Base-by-base conservation (phyloP, 1,284 basidiomycete genomes). In the Rhodotorula glutinis region DNA sequence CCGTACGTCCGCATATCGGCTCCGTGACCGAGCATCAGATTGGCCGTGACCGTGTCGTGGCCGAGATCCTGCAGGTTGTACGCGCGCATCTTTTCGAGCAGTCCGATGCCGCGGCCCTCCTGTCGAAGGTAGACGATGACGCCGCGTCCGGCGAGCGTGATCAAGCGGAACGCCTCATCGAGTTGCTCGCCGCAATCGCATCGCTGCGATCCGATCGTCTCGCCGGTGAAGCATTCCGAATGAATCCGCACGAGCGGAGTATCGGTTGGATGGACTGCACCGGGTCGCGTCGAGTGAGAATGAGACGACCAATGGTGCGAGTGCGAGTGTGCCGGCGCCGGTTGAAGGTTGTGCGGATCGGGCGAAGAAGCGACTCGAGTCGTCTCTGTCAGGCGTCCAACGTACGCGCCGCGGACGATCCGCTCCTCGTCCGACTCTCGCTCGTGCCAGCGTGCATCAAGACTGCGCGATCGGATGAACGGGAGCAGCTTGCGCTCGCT, bases 111-210 rank as follows among this genome's bases (percentile, higher is more conserved):
- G 25, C 96, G 87, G n/a, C 96, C 96, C 79, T 99, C 96, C 79
- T 99, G 96, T 21, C 96, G 88, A 71, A 99, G 86, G 80, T 99
- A 99, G 66, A 98, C 86, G 65, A 98, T 88, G 4, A 90, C 93
- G n/a, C 96, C 96, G 17, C 92, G 87, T 5, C 91, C 90, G 1
- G 88, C 89, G 0, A 64, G 21, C 25, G 89, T 89, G 73, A 99
- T 98, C 72, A 89, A 87, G 14, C 92, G 86, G 73, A 98, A 88
- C 33, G 96, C 93, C 79, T 98, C 94, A 79, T 98, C 93, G 21
- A 99, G 84, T 79, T 99, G 96, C 79, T 98, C 94, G 25, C 96
- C 96, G 77, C 96, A 99, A 79, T 99, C 96, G 79, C 96, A 99
- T 41, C 96, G 88, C 88, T 97, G 94, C 77, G 92, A 95, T 16